Base-by-base conservation (phyloP, 2,329 filamentous ascomycete species). In the Fusarium hainanense region DNA sequence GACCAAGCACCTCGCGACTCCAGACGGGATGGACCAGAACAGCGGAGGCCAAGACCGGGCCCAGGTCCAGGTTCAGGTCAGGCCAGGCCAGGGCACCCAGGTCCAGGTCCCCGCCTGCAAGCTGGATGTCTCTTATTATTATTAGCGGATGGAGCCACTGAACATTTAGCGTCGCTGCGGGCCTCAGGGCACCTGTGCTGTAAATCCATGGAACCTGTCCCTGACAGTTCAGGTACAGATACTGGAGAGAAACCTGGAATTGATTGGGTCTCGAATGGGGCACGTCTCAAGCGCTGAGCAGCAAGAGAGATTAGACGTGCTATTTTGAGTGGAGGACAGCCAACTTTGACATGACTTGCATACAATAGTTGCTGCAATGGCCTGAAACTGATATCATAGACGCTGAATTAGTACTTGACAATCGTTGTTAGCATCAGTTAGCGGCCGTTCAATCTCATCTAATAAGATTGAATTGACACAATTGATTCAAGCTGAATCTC, bases 111-210 rank as follows among this genome's bases (percentile, higher is more conserved):
- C 48, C 49, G 49, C 49, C 63, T 52, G 68, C 58, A 63, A 65
- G 42, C 16, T 34, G n/a, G 28, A 28, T 68, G 51, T 70, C 59
- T 62, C 69, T 70, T 65, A 70, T 27, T 51, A 14, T 51, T 51
- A 51, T 75, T 73, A 76, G 73, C 62, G 67, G 68, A 70, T 66
- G 70, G 70, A 67, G 68, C 68, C 68, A 72, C 74, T 73, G 69
- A 61, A 64, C 25, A 59, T 63, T 66, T 75, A 76, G 72, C 71
- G 74, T 72, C 63, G 47, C 69, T 63, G 72, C 70, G 66, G 71
- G 73, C 68, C 71, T 71, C 57, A 59, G 37, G 58, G 56, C 69
- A 61, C 61, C 69, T 74, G 59, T 37, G 18, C 16, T 37, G 34
- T 58, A 63, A 67, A 61, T 34, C 59, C 50, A 40, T 30, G 28